A percentile compares a stretch with the other conserved stretches of the same genome.
These are phyloP conservation scores for Neofusicoccum sp. DNA, from an alignment of 2,329 filamentous ascomycete genomes.

Conservation along the genomic window DNA sequence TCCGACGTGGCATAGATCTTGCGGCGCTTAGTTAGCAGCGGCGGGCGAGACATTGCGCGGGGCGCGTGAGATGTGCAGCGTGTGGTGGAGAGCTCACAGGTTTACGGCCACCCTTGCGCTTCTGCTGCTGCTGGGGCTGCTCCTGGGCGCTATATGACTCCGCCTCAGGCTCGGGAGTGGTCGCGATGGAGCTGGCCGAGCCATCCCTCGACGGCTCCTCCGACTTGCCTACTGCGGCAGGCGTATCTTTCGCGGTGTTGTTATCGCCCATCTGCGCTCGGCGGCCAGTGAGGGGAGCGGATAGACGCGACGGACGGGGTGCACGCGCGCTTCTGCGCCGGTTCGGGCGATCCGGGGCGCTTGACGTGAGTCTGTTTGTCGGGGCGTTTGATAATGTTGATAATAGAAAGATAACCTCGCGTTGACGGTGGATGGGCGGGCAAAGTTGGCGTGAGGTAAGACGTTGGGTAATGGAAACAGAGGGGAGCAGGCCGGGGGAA, in stretches of 20 bases:
- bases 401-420: conserved; percentile 46
- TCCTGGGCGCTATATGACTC: conserved; percentile 42
- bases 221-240: conserved; percentile 44
- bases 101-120: conserved; percentile 96
- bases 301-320: conserved; percentile 32
- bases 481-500: conserved; percentile 27
- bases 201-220: conserved; percentile 37
- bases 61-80: conserved; percentile 24
- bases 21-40: conserved; percentile 37
- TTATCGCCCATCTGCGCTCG: conserved; percentile 46
- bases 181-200: conserved; percentile 49
- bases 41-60: conserved; percentile 33
- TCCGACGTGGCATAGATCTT: conserved; percentile 99
- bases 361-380: conserved; percentile 31
- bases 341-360: conserved; percentile 19
- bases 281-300: conserved; percentile 30
- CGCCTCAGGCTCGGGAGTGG: conserved; percentile 48
- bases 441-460: conserved; percentile 46
- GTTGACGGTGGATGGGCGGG: conserved; percentile 37
- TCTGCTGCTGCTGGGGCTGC: conserved; percentile 60
- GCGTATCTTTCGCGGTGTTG: conserved; percentile 43
- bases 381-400: conserved; percentile 42
- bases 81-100: conserved; percentile 63
- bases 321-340: conserved; percentile 35
- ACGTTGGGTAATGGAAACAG: conserved; percentile 48